phyloP scores from a whole-genome alignment of 179 eudicot species.

The Spergularia azorica region DNA sequence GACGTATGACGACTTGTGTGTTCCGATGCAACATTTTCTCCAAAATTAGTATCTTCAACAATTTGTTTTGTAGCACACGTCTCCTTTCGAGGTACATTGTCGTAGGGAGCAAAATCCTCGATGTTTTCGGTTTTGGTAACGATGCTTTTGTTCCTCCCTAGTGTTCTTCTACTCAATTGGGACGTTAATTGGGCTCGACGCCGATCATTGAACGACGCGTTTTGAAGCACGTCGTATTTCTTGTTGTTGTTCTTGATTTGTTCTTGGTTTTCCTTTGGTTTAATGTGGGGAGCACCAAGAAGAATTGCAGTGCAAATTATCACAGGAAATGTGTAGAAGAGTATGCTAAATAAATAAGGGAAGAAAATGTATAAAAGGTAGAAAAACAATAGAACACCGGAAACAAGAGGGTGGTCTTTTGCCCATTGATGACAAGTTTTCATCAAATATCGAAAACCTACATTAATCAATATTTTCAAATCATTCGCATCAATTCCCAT shows the following conservation, averaged over 20 bases:
- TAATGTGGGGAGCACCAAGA: slow-evolving; percentile 30
- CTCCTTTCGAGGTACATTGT: neutral
- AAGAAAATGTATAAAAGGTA: slow-evolving; percentile 50
- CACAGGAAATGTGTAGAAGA: slow-evolving; percentile 51
- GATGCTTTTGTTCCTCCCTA: slow-evolving; percentile 13
- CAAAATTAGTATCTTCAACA: neutral
- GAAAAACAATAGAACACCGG: slow-evolving; percentile 36
- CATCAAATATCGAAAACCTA: slow-evolving; percentile 35
- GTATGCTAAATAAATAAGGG: slow-evolving; percentile 47
- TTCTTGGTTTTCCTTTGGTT: slow-evolving; percentile 2
- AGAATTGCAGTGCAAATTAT: slow-evolving; percentile 35
- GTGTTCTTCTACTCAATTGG: slow-evolving; percentile 38
- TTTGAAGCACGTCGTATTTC: slow-evolving; percentile 5
- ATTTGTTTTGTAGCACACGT: neutral
- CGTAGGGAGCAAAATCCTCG: neutral
- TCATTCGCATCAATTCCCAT: slow-evolving; percentile 56
- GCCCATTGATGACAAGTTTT: slow-evolving; percentile 37
- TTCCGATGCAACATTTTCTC: neutral
- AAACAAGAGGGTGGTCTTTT: slow-evolving; percentile 47
- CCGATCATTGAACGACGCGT: slow-evolving; percentile 12
- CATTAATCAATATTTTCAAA: slow-evolving; percentile 36
- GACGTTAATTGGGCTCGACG: slow-evolving; percentile 18
- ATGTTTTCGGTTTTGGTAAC: too few species aligned
- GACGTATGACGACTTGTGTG: slow-evolving; percentile 13
- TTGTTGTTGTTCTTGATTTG: slow-evolving; percentile 13